Evolutionary conservation across 1,284 basidiomycete species (phyloP), one percentile per base, ranked within the genome.

Genomic region (Cutaneotrichosporon mucoides): DNA sequence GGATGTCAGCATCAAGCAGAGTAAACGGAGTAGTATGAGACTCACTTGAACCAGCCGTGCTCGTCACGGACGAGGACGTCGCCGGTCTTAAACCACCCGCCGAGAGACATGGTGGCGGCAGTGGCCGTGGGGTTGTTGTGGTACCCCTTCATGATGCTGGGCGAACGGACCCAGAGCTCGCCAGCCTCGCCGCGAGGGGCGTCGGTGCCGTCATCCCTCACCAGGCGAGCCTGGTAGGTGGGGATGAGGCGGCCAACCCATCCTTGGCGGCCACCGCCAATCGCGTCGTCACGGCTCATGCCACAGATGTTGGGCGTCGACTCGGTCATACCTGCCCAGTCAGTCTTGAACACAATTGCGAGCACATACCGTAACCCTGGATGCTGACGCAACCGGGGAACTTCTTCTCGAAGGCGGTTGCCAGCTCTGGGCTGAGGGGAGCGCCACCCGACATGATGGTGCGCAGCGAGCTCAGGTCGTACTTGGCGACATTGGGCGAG

Each of bases 31-130:
- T 24, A 3, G 24, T 24, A 2, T 2, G 63, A 85, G 88, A 53
- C 88, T 72, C 65, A 84, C 84, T 62, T 53, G 51, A 50, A 56
- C 57, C 55, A 79, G 2, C 88, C 89, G 2, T 89, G 83, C 2
- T 74, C 65, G 64, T 89, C 87, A 4, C 82, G 75, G 9, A 82
- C 73, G 0, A 61, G 57, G 6, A 91, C 83, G 73, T 92, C 90
- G 1, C 90, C 90, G 0, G 89, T 92, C 80, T 88, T 89, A 81
- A 90, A 88, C 88, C 88, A 93, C 3, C 84, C 82, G 0, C 72
- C 74, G 0, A 55, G 55, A 2, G 53, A 53, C 53, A 63, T 56
- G 4, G 85, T 76, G 8, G 84, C 81, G 10, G 75, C 73, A 0
- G 88, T 92, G 6, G 89, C 88, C n/a, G 76, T 73, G 0, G 80